Conservation (phyloP, 1,284 basidiomycete species). For the Sanghuangporus weigelae region DNA sequence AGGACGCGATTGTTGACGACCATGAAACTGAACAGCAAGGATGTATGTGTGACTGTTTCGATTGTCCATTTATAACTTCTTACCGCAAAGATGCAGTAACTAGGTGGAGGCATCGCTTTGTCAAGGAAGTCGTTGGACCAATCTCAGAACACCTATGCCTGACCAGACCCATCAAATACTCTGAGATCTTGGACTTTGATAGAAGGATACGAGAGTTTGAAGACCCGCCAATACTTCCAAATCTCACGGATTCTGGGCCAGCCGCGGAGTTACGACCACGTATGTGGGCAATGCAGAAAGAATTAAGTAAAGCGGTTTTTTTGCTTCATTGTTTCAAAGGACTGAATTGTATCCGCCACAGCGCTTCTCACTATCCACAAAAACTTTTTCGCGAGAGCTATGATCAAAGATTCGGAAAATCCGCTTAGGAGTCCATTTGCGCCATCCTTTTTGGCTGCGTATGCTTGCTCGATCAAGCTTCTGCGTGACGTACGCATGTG, state of each 20-base stretch:
- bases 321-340: neutral
- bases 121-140: slow-evolving; percentile 4
- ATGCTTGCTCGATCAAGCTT: slow-evolving; percentile 8
- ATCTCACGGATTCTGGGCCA: neutral
- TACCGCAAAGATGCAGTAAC: neutral
- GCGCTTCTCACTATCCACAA: slow-evolving; percentile 14
- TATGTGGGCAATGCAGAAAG: slow-evolving; percentile 1
- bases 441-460: slow-evolving; percentile 15
- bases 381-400: slow-evolving; percentile 17
- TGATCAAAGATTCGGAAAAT: slow-evolving; percentile 13
- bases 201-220: slow-evolving; percentile 14
- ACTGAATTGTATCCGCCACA: neutral
- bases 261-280: neutral
- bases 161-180: slow-evolving; percentile 12
- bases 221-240: neutral
- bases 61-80: neutral
- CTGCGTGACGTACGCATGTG: neutral
- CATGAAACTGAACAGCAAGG: neutral
- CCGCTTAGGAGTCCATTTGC: slow-evolving; percentile 15
- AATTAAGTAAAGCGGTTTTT: slow-evolving; percentile 3
- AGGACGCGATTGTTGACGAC: neutral
- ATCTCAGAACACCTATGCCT: slow-evolving; percentile 8
- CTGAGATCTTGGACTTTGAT: slow-evolving; percentile 17
- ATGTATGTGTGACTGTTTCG: neutral
- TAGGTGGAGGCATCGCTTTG: slow-evolving; percentile 8